Percentiles rank a stretch among this genome's conserved stretches.
Evolutionary conservation across 371 early-diverging fungal species (phyloP).

Genomic region (Mucor irregularis): DNA sequence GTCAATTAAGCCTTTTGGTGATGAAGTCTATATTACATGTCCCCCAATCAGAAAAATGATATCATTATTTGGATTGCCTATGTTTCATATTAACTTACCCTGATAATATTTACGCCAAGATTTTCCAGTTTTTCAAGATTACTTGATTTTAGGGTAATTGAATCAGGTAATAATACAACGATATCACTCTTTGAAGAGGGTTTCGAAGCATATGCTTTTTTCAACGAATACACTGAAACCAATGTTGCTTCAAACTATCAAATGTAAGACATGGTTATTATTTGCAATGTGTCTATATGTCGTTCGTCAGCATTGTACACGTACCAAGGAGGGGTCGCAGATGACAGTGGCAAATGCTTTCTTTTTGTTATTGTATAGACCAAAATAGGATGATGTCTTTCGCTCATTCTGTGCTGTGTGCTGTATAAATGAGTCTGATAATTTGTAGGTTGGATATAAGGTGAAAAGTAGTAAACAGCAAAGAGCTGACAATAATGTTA

Average conservation of each 20-base stretch:
- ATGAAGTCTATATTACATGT: no score
- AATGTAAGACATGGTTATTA: no score
- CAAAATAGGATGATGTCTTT: neutral
- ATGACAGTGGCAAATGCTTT: slow-evolving; percentile 23
- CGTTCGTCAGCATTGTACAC: neutral
- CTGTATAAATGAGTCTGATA: neutral
- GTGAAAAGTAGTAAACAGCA: slow-evolving; percentile 18
- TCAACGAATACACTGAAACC: slow-evolving; percentile 29
- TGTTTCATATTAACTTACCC: slow-evolving; percentile 12
- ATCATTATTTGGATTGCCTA: no score
- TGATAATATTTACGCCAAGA: slow-evolving; percentile 13
- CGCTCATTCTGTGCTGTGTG: no score
- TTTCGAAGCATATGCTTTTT: slow-evolving; percentile 11
- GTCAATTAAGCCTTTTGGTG: neutral
- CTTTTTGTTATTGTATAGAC: slow-evolving; percentile 10
- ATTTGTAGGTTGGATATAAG: slow-evolving; percentile 8
- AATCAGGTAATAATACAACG: slow-evolving; percentile 24
- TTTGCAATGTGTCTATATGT: neutral
- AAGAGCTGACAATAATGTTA: neutral
- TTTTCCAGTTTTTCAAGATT: slow-evolving; percentile 4
- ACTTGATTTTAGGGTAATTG: neutral
- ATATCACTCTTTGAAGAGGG: slow-evolving; percentile 14
- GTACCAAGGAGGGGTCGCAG: slow-evolving; percentile 15
- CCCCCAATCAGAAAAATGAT: no score
- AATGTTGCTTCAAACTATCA: no score